phyloP scores from a whole-genome alignment of 352 stramenopile genomes.

The Phytophthora foliorum region DNA sequence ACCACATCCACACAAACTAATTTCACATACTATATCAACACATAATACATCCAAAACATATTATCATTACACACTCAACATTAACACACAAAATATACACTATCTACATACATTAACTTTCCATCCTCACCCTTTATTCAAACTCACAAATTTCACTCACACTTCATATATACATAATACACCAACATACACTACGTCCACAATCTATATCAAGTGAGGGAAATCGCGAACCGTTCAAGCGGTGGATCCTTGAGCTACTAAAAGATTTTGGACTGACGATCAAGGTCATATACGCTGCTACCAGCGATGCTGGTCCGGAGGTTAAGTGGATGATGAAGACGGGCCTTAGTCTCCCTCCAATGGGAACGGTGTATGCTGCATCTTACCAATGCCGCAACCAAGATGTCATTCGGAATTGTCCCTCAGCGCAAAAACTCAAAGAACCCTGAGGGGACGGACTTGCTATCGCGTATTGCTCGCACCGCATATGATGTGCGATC shows the following conservation, averaged over 20 bases:
- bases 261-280: background rate
- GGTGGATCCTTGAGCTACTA: background rate
- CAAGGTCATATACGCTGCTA: background rate
- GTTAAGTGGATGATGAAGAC: slow-evolving; percentile 12
- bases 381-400: slow-evolving; percentile 13
- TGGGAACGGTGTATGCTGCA: slow-evolving; percentile 14
- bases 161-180: too few species aligned
- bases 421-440: background rate
- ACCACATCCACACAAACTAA: too few species aligned
- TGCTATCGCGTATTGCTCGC: slow-evolving; percentile 4
- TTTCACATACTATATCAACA: too few species aligned
- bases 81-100: too few species aligned
- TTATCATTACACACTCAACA: too few species aligned
- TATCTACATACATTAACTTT: too few species aligned
- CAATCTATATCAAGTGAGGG: too few species aligned
- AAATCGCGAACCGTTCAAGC: background rate
- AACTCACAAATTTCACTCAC: too few species aligned
- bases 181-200: too few species aligned
- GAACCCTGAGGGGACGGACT: background rate
- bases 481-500: slow-evolving; percentile 10
- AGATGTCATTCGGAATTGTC: slow-evolving; percentile 15
- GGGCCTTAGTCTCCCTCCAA: background rate
- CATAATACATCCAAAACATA: too few species aligned
- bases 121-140: too few species aligned
- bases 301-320: background rate